Base-by-base conservation (phyloP, 2,329 filamentous ascomycete genomes). In the Gremmenia infestans region DNA sequence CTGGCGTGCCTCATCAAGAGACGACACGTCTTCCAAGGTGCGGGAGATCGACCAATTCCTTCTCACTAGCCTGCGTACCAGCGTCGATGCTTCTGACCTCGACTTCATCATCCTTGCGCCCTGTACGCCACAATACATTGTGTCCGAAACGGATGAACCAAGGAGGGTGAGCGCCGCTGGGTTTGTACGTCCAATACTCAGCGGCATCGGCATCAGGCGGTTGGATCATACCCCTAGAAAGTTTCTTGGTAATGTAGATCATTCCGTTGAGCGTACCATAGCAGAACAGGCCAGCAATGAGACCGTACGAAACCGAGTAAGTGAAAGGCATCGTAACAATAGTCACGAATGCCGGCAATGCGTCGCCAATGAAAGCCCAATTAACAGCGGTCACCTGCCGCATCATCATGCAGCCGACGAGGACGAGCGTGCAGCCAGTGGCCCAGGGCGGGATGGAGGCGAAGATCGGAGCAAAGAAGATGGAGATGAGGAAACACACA, bases 401-500 rank as follows among this genome's bases (percentile, higher is more conserved):
- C 61, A 88, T 86, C 88, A 91, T 91, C 72, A 91, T 79, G 63
- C 85, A 88, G 4, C 88, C 88, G 25, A 91, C 83, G 62, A 91
- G 75, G 62, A 91, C 77, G 11, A 91, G 76, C 0, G 87, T 89
- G 58, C 85, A 85, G 5, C 88, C 88, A 0, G 88, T 91, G 1
- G 88, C 88, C 86, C 87, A 91, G 0, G 87, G 86, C 1, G 88
- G 88, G 14, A 91, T 87, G 0, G 86, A 89, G 1, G 88, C 87
- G 61, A 91, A 87, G 32, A 91, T 85, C 0, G 87, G 87, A 0
- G 87, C 86, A 63, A 91, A 88, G 74, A 91, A 90, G 56, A 91
- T 77, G 23, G 86, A 81, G 54, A 87, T 73, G 56, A 90, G 74
- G 71, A 91, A 91, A 67, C 84, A 88, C 46, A 87, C 60, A 0